Conservation (phyloP, 805 yeast species). For the Lipomyces orientalis region DNA sequence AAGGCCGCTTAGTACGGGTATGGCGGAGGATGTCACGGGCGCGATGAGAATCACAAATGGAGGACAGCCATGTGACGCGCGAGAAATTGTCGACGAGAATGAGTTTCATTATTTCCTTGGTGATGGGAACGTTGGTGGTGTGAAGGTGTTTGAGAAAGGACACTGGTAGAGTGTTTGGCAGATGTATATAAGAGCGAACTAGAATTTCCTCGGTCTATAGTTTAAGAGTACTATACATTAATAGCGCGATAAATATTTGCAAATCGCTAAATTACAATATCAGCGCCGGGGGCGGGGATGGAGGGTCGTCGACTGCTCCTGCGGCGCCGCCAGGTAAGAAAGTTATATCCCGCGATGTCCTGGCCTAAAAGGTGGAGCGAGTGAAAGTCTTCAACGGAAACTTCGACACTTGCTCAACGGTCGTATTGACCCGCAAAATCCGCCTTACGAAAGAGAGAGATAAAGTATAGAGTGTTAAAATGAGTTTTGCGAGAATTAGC, state of each 20-base stretch:
- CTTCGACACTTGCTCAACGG: background rate
- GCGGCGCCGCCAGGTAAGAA: background rate
- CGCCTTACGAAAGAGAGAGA: background rate
- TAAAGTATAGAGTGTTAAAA: background rate
- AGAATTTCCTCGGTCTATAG: background rate
- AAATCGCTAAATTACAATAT: too few species aligned
- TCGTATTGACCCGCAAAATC: background rate
- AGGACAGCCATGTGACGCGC: constrained; percentile 17
- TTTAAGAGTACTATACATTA: background rate
- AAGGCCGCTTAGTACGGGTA: constrained; percentile 34
- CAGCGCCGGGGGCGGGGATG: too few species aligned
- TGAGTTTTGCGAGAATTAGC: background rate
- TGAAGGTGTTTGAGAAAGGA: constrained; percentile 30
- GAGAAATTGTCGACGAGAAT: constrained; percentile 7
- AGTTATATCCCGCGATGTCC: background rate
- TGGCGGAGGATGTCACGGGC: constrained; percentile 36
- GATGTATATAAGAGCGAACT: background rate
- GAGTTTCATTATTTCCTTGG: constrained; percentile 33
- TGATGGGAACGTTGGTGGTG: constrained; percentile 29
- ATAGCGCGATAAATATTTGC: background rate
- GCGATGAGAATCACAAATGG: constrained; percentile 27
- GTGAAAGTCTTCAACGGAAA: background rate
- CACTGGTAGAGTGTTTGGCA: background rate
- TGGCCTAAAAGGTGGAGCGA: background rate
- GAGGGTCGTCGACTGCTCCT: too few species aligned